Percentiles rank a stretch among this genome's conserved stretches.
These are phyloP conservation scores for Angomonas deanei DNA, from an alignment of 208 protist genomes.

Conservation along the genomic window DNA sequence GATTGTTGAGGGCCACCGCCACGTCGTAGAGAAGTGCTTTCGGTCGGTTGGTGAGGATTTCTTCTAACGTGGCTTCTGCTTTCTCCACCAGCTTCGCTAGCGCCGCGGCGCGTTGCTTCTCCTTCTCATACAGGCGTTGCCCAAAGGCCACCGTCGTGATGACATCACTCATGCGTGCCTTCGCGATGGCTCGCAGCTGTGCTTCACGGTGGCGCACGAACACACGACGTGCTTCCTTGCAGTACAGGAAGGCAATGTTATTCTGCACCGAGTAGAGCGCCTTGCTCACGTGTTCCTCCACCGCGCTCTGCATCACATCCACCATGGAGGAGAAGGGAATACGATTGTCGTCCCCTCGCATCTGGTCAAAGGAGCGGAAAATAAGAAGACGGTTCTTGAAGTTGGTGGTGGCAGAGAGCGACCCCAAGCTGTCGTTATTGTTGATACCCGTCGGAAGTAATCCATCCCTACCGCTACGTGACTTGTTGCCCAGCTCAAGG, in stretches of 20 bases:
- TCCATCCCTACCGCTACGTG: not conserved
- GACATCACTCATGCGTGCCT: not conserved
- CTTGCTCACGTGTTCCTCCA: conserved; percentile 19
- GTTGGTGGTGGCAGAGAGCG: not conserved
- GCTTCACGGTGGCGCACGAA: conserved; percentile 16
- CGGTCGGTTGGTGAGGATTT: conserved; percentile 17
- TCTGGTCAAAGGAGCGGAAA: not conserved
- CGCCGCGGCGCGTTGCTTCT: conserved; percentile 2
- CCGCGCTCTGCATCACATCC: not conserved
- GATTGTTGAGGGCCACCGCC: conserved; percentile 44
- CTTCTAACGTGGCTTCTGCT: conserved; percentile 11
- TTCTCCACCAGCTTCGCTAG: conserved; percentile 19
- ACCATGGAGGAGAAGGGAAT: not conserved
- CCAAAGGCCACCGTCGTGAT: not conserved
- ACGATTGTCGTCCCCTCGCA: not conserved
- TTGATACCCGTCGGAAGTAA: not conserved
- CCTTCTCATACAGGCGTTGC: not conserved
- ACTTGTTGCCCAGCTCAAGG: not conserved
- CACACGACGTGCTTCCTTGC: conserved; percentile 24
- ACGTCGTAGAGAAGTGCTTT: conserved; percentile 35
- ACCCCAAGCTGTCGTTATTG: not conserved
- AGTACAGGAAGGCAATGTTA: conserved; percentile 38
- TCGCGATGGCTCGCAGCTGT: conserved; percentile 13
- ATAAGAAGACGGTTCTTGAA: not conserved
- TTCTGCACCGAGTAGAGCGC: conserved; percentile 32